Base-by-base conservation (phyloP, 768 basidiomycete species). In the Butyriboletus loyo region DNA sequence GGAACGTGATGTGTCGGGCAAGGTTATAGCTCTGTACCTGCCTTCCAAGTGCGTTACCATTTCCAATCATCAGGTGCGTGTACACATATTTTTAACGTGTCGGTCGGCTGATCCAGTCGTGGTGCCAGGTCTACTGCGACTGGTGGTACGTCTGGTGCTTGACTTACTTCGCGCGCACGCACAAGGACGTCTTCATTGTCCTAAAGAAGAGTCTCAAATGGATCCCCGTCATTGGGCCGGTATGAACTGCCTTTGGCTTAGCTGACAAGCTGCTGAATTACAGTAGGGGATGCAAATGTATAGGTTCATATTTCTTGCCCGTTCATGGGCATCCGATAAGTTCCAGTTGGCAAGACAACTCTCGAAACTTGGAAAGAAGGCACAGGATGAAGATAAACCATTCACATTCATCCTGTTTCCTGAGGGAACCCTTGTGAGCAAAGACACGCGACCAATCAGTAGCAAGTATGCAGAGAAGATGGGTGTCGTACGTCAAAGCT, bases 351-450 rank as follows among this genome's bases (percentile, higher is more conserved):
- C 84, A 25, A 70, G 75, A 21, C 78, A 83, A 52, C 78, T 97
- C 21, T 81, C 85, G 0, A 75, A 80, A 38, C 74, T 96, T 14
- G 93, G 86, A 1, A 77, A 76, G 46, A 78, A 78, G 30, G 85
- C 87, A n/a, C 81, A 87, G 62, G 70, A 78, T 46, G 76, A 83
- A 63, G 79, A 87, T 56, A 82, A 77, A 24, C 87, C 92, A 0
- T 75, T 97, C 38, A 85, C 86, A 55, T 83, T 96, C 60, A 76
- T 98, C 50, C 77, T 98, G 41, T 98, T 95, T 67, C 97, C 97
- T 0, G 97, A 99, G 68, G 97, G 97, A 28, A 98, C 96, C 5
- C 85, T 98, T 25, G 87, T 95, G 14, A 93, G 91, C 68, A 79
- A 82, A 56, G 76, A 93, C 55, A 98, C 95, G 5, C 72, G 92